A percentile compares a stretch with the other conserved stretches of the same genome.
Evolutionary conservation across 2,329 filamentous ascomycete species (phyloP).

Genomic region (Talaromyces sp.): DNA sequence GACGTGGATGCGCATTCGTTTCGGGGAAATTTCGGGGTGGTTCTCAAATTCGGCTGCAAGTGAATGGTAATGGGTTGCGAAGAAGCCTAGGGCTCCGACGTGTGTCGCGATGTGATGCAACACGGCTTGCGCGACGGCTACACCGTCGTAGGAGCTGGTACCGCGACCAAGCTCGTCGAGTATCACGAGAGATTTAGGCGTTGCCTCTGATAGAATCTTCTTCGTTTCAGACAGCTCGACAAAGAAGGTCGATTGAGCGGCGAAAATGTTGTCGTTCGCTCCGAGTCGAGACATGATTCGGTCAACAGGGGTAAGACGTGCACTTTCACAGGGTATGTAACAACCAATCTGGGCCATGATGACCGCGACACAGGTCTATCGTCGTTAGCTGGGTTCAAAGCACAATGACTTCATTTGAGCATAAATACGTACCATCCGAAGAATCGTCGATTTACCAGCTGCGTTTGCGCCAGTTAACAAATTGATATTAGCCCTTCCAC

Average conservation of each 20-base stretch:
- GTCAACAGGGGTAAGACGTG: slow-evolving; percentile 83
- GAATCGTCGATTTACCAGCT: slow-evolving; percentile 91
- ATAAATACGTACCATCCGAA: slow-evolving; percentile 71
- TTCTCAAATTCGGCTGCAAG: slow-evolving; percentile 84
- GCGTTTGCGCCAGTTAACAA: slow-evolving; percentile 94
- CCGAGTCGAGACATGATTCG: slow-evolving; percentile 98
- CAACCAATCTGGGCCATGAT: slow-evolving; percentile 98
- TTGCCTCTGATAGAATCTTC: slow-evolving; percentile 93
- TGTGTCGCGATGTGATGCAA: slow-evolving; percentile 94
- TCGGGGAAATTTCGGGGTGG: slow-evolving; percentile 81
- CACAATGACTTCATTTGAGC: background rate
- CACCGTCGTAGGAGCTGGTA: slow-evolving; percentile 91
- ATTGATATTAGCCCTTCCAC: slow-evolving; percentile 75
- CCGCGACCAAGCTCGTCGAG: slow-evolving; percentile 93
- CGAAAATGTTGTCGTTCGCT: slow-evolving; percentile 98
- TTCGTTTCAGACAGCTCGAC: slow-evolving; percentile 96
- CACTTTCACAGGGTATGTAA: slow-evolving; percentile 78
- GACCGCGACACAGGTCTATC: slow-evolving; percentile 83
- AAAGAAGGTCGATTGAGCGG: slow-evolving; percentile 96
- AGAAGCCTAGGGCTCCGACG: slow-evolving; percentile 91
- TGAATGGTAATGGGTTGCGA: slow-evolving; percentile 95
- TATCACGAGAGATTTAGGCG: slow-evolving; percentile 89
- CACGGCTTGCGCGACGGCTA: slow-evolving; percentile 93
- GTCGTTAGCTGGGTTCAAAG: background rate
- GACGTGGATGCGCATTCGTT: slow-evolving; percentile 92